Base-by-base conservation (phyloP, 2,329 filamentous ascomycete genomes). In the Fusarium xylarioides region DNA sequence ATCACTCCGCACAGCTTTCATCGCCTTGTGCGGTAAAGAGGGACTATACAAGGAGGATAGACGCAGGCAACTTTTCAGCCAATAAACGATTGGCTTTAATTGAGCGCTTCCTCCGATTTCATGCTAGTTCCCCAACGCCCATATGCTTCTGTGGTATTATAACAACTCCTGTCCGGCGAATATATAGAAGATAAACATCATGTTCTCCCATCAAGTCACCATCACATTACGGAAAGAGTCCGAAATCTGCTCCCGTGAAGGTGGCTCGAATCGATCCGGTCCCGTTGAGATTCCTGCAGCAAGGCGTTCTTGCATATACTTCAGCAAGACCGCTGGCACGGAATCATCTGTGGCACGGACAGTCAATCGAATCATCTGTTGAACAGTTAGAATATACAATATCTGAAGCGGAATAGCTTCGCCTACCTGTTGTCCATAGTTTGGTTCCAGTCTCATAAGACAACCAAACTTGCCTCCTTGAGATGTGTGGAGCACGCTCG, bases 381-480 rank as follows among this genome's bases (percentile, higher is more conserved):
- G 54, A 35, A 44, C 11, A 18, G 66, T 79, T 68, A 79, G 75
- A 37, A 52, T 47, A 19, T 30, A 26, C 28, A 21, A 28, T 12
- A 12, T n/a, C 30, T n/a, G 43, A 26, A 47, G 42, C 38, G 19
- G 8, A n/a, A 57, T 19, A 35, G 16, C 43, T 26, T 49, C 83
- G n/a, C 91, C 85, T 88, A 98, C 96, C 90, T 94, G 93, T 73
- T 92, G 95, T 73, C 90, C 88, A 79, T 95, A 95, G 84, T 99
- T 99, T 69, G 96, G 96, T 87, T 99, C 96, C 83, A 99, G 84
- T 79, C 96, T 89, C 86, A 99, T 84, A 80, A 99, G 85, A 84
- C 96, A 98, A 37, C 96, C 96, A 84, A 95, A 97, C 85, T 98
- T 98, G 70, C 96, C 95, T 16, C 90, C 91, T 75, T 93, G 91